Evolutionary conservation across 345 rosid genomes (phyloP).

Genomic region (rapeseed (Brassica napus)): Da-Ae NC_063436.1:27721001-27721500

Average conservation of each 20-base stretch:
- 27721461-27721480: conserved; percentile 17
- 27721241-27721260: background rate
- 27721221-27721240: background rate
- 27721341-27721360: background rate
- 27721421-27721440: background rate
- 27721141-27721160: too few relatives aligned
- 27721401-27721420: background rate
- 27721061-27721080: too few relatives aligned
- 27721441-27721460: conserved; percentile 18
- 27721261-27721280: background rate
- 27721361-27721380: conserved; percentile 18
- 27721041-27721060: too few relatives aligned
- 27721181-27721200: too few relatives aligned
- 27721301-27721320: conserved; percentile 17
- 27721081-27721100: too few relatives aligned
- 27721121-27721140: too few relatives aligned
- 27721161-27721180: too few relatives aligned
- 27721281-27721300: conserved; percentile 12
- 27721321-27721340: background rate
- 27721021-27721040: too few relatives aligned
- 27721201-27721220: too few relatives aligned
- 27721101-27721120: too few relatives aligned
- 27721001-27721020: too few relatives aligned
- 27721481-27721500: conserved; percentile 2
- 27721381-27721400: conserved; percentile 13